Base-by-base conservation (phyloP, 2,329 filamentous ascomycete species). In the Alternaria ventricosa region DNA sequence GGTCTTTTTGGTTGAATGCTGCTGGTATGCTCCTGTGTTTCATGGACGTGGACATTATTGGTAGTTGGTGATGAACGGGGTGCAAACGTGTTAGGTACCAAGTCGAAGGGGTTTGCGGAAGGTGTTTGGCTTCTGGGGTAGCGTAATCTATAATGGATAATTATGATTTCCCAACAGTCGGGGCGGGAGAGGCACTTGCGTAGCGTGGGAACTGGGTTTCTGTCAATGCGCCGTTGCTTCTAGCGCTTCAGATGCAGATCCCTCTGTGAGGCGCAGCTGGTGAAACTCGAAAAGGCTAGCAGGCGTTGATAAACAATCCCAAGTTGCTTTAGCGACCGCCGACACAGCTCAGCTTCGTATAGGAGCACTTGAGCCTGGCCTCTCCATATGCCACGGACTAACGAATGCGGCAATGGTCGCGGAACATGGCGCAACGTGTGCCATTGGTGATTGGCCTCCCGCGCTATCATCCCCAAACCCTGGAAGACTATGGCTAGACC, bases 1-100 rank as follows among this genome's bases (percentile, higher is more conserved):
- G 69, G 50, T 75, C 71, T 46, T 75, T 71, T 46, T 75, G 66
- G 8, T 70, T 65, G 44, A 68, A 63, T 15, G 71, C 73, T 57
- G 75, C 75, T 59, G 74, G 75, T 55, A 70, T 70, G 43, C 73
- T 76, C 66, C 73, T 79, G 55, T 74, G 58, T 57, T 71, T 75
- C 5, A 73, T 73, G 59, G 78, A 75, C 47, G 77, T 71, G 20
- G 76, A 67, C 78, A 81, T 79, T 41, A 45, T 62, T 30, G 53
- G 45, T 47, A 20, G 57, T 41, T 54, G 15, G 25, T 41, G 15
- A 36, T 13, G 9, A 22, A 10, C 20, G 47, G 6, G 36, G 47
- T 41, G n/a, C 30, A 49, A 43, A 20, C 10, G 57, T 27, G 10
- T 62, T 28, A 13, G 28, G 45, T 25, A 20, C 33, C 33, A 53